Evolutionary conservation across 768 basidiomycete genomes (phyloP).

Genomic region (Leccinum subgranulosum): DNA sequence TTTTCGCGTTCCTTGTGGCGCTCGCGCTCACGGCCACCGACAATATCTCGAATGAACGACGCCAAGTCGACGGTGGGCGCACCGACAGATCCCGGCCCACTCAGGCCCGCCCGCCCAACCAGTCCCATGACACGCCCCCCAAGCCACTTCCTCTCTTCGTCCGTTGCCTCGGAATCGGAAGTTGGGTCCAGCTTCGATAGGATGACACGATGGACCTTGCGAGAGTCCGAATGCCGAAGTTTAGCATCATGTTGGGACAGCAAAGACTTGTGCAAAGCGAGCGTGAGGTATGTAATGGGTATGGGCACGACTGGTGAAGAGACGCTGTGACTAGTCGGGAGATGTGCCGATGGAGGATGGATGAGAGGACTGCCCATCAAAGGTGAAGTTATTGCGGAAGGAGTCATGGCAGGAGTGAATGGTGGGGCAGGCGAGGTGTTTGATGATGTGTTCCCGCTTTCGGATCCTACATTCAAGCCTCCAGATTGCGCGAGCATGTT

Average conservation of each 20-base stretch:
- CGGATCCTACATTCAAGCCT: constrained; percentile 11
- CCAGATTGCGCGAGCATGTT: constrained; percentile 20
- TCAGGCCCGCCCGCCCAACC: constrained; percentile 35
- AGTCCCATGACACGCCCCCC: constrained; percentile 37
- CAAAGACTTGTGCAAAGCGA: constrained; percentile 20
- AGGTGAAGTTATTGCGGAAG: constrained; percentile 6
- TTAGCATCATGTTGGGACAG: constrained; percentile 28
- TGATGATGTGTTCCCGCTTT: constrained; percentile 13
- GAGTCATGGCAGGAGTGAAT: constrained; percentile 1
- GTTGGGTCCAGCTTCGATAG: constrained; percentile 52
- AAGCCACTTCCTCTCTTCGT: constrained; percentile 30
- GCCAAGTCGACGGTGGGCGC: constrained; percentile 51
- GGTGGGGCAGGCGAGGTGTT: constrained; percentile 18
- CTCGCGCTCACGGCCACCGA: constrained; percentile 31
- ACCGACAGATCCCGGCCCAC: constrained; percentile 41
- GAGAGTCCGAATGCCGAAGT: constrained; percentile 43
- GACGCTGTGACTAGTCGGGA: constrained; percentile 17
- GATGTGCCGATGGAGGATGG: not conserved
- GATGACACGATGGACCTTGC: constrained; percentile 61
- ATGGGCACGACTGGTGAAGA: not conserved
- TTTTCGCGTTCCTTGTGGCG: constrained; percentile 32
- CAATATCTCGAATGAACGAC: constrained; percentile 45
- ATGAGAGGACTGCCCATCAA: constrained; percentile 6
- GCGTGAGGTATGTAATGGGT: constrained; percentile 22
- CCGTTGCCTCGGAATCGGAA: constrained; percentile 31